Base-by-base conservation (phyloP, 225 moss, liverwort and hornwort species). In the Sphagnum tenellum region DNA sequence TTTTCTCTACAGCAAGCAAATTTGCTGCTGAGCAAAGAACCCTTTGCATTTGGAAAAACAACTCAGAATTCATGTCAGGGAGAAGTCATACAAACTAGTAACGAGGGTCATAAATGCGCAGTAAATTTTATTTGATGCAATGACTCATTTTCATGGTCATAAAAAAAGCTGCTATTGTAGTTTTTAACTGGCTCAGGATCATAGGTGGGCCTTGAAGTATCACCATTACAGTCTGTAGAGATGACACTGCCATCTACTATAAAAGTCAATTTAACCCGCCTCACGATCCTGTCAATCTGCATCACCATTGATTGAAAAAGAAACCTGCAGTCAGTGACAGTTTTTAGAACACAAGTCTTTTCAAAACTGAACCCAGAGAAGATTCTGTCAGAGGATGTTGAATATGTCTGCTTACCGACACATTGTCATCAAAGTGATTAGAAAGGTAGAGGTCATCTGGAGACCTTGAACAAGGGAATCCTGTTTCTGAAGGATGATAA, bases 401-500 rank as follows among this genome's bases (percentile, higher is more conserved):
- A 62, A 0, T 63, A 3, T 9, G 4, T 46, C 8, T 14, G 49
- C 68, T 45, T 50, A 77, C 72, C 53, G 55, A 50, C 12, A 70
- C n/a, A 49, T 45, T 59, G 62, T 67, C 52, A 48, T 70, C 66
- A 3, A 67, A 51, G 59, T 73, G 44, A 64, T 78, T 78, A 7
- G 77, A 78, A 5, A 78, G 49, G 55, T 70, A 78, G 53, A 78
- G 66, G 44, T 70, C 77, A 67, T 70, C 63, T 48, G 56, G 47
- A 11, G 73, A 12, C 48, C 46, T 45, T 5, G 47, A 61, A 46
- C 66, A 66, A 12, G 66, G 70, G 50, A 78, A 78, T 44, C 69
- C 77, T 8, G 77, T 78, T 8, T 73, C 77, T 44, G 66, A 78
- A 8, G 77, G 77, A 62, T 59, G 73, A 60, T 73, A 78, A 47